Evolutionary conservation across 441 rosid species (phyloP).

Genomic region (Erysimum cheiri): DNA sequence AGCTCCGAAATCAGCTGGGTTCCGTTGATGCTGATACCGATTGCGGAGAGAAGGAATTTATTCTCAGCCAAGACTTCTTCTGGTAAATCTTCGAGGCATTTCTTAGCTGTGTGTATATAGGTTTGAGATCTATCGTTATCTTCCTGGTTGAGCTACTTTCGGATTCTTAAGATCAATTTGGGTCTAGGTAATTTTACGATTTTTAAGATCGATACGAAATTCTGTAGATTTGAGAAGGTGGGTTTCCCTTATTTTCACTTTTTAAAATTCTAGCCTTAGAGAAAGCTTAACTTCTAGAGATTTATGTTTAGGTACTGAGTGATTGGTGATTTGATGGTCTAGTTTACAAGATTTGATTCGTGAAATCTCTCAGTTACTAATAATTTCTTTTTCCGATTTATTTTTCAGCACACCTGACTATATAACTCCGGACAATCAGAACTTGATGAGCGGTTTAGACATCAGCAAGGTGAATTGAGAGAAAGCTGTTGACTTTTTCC

Average conservation of each 20-base stretch:
- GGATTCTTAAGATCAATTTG: neutral
- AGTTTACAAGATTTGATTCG: neutral
- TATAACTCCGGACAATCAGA: slow-evolving; percentile 87
- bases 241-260: neutral
- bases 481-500: slow-evolving; percentile 11
- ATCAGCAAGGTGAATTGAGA: slow-evolving; percentile 58
- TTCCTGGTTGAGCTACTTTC: neutral
- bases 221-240: neutral
- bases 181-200: neutral
- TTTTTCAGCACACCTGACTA: slow-evolving; percentile 89
- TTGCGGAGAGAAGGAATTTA: slow-evolving; percentile 60
- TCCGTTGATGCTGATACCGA: slow-evolving; percentile 43
- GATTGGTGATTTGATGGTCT: neutral
- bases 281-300: neutral
- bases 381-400: slow-evolving; percentile 17
- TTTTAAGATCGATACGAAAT: neutral
- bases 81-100: slow-evolving; percentile 52
- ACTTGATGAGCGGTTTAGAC: slow-evolving; percentile 55
- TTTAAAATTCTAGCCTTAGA: neutral
- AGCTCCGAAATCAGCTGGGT: slow-evolving; percentile 37
- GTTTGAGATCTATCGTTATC: slow-evolving; percentile 18
- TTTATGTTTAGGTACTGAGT: neutral
- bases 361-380: slow-evolving; percentile 9
- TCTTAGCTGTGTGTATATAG: neutral
- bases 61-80: slow-evolving; percentile 91